Conservation (phyloP, 148 eudicot genomes). For the Silene conica region DNA sequence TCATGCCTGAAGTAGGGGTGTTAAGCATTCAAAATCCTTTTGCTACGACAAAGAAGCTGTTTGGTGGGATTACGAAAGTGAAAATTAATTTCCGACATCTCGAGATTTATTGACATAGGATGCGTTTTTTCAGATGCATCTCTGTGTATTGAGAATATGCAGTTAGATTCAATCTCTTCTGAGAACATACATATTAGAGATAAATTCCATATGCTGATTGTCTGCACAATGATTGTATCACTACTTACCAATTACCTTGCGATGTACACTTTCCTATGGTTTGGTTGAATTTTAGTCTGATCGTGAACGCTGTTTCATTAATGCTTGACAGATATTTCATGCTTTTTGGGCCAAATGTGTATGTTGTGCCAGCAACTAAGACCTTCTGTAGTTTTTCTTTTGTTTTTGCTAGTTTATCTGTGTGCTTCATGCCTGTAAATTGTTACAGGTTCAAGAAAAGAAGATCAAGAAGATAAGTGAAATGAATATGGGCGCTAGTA, state of each 20-base stretch:
- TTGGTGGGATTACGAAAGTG: not conserved
- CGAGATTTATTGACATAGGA: not conserved
- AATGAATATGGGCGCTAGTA: constrained; percentile 47
- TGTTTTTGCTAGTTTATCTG: constrained; percentile 11
- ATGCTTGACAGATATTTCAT: not conserved
- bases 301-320: not conserved
- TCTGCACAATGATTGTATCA: not conserved
- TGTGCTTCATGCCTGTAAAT: constrained; percentile 12
- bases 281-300: constrained; percentile 6
- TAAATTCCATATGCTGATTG: not conserved
- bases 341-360: not conserved
- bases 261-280: not conserved
- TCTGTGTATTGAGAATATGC: not conserved
- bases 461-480: constrained; percentile 67
- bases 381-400: not conserved
- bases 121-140: not conserved
- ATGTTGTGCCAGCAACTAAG: not conserved
- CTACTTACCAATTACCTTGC: not conserved
- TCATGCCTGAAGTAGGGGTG: not conserved
- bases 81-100: not conserved
- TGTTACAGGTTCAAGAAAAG: constrained; percentile 70
- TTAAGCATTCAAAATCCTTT: not conserved
- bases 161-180: not conserved
- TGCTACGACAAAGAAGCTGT: not conserved
- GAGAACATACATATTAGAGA: not conserved